Evolutionary conservation across 2,329 filamentous ascomycete genomes (phyloP).

Genomic region (Gnomoniopsis sp.): DNA sequence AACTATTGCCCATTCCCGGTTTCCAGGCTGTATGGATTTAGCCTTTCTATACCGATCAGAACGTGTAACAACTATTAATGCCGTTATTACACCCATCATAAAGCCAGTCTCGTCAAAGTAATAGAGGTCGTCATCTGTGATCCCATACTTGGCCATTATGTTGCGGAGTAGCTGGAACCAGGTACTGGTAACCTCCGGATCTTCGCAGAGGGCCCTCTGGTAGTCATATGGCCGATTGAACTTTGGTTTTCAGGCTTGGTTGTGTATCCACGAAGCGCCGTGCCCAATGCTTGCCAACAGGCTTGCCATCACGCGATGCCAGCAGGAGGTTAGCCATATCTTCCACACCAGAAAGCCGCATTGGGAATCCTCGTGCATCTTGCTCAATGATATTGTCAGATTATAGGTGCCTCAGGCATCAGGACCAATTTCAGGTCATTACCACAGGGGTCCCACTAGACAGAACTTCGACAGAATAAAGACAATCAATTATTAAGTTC

Average conservation of each 20-base stretch:
- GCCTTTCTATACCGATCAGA: not conserved
- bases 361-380: not conserved
- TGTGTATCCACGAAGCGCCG: not conserved
- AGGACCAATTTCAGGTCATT: no score
- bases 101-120: not conserved
- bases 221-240: constrained; percentile 1
- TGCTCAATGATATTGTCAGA: not conserved
- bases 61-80: not conserved
- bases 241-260: constrained; percentile 1
- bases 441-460: no score
- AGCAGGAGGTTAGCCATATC: not conserved
- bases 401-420: no score
- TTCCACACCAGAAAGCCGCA: not conserved
- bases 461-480: no score
- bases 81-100: not conserved
- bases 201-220: not conserved
- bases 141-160: not conserved
- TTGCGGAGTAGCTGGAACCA: not conserved
- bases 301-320: not conserved
- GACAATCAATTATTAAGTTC: no score
- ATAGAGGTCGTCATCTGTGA: not conserved
- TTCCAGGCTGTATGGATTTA: not conserved
- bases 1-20: not conserved
- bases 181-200: not conserved
- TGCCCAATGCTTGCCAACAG: not conserved